These are phyloP conservation scores for Leccinum broughii DNA, from an alignment of 768 basidiomycete species.

Conservation along the genomic window DNA sequence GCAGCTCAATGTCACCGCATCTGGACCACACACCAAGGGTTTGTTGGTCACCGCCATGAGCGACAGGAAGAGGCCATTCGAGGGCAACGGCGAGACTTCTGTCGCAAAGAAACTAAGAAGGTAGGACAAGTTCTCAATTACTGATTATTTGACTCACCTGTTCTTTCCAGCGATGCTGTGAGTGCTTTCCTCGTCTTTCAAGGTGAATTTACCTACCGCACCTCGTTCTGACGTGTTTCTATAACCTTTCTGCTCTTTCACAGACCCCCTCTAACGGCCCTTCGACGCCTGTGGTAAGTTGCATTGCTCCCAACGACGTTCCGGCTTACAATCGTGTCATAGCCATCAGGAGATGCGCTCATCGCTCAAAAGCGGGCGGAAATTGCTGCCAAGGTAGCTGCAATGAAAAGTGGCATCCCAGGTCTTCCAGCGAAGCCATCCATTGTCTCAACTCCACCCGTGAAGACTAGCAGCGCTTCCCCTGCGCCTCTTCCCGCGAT, in stretches of 20 bases:
- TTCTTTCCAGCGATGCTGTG: slow-evolving; percentile 60
- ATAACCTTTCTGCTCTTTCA: slow-evolving; percentile 54
- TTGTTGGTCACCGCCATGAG: slow-evolving; percentile 45
- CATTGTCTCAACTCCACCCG: slow-evolving; percentile 23
- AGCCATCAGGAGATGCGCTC: slow-evolving; percentile 59
- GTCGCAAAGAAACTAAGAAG: slow-evolving; percentile 66
- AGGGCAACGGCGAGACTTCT: slow-evolving; percentile 50
- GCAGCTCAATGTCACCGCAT: neutral
- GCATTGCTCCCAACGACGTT: neutral
- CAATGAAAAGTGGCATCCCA: slow-evolving; percentile 54
- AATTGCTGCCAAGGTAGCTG: slow-evolving; percentile 82
- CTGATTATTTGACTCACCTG: slow-evolving; percentile 9
- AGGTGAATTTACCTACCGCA: slow-evolving; percentile 71
- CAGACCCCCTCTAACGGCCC: slow-evolving; percentile 55
- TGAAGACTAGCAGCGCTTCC: slow-evolving; percentile 34
- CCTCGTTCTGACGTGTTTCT: slow-evolving; percentile 60
- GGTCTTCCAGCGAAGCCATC: slow-evolving; percentile 32
- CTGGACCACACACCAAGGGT: slow-evolving; percentile 3
- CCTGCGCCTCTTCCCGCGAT: slow-evolving; percentile 42
- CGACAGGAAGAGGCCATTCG: slow-evolving; percentile 64
- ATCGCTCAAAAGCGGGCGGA: slow-evolving; percentile 85
- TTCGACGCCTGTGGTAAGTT: slow-evolving; percentile 45
- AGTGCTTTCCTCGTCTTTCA: slow-evolving; percentile 48
- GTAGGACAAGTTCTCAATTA: slow-evolving; percentile 38
- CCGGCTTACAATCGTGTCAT: slow-evolving; percentile 8